phyloP scores from a whole-genome alignment of 1,284 basidiomycete species.

The Cutaneotrichosporon sp. region DNA sequence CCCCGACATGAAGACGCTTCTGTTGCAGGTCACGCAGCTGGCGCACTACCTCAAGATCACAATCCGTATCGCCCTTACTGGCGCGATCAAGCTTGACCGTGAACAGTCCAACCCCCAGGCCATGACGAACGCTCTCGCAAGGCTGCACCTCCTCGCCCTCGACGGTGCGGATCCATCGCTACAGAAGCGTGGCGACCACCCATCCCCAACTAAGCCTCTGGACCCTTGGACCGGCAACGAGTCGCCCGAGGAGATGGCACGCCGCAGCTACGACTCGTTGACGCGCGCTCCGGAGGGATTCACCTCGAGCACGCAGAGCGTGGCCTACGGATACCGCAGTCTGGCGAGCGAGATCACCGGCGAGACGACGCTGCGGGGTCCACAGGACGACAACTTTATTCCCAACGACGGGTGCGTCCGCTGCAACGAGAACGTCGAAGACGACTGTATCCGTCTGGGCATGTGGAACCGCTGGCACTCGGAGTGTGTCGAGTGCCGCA shows the following conservation, averaged over 20 bases:
- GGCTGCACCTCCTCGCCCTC: constrained; percentile 85
- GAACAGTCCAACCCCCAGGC: constrained; percentile 81
- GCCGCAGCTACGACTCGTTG: constrained; percentile 44
- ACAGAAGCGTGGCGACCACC: constrained; percentile 56
- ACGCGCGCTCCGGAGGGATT: constrained; percentile 47
- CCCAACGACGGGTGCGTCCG: constrained; percentile 81
- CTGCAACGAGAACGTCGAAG: constrained; percentile 89
- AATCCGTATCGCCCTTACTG: constrained; percentile 95
- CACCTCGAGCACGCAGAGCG: constrained; percentile 71
- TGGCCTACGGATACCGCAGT: constrained; percentile 79
- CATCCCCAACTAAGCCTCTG: constrained; percentile 19
- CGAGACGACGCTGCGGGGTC: constrained; percentile 70
- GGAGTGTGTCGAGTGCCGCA: constrained; percentile 78
- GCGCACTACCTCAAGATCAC: constrained; percentile 99
- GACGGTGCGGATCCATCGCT: constrained; percentile 78
- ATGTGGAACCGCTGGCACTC: constrained; percentile 97
- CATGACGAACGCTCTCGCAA: constrained; percentile 85
- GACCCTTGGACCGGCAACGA: constrained; percentile 25
- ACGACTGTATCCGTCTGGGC: constrained; percentile 91
- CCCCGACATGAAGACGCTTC: constrained; percentile 89
- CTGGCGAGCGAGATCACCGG: constrained; percentile 79
- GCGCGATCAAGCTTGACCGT: constrained; percentile 90
- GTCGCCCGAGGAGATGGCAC: constrained; percentile 42
- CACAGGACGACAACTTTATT: constrained; percentile 45
- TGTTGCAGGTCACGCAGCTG: constrained; percentile 96